Conservation (phyloP, 2,329 filamentous ascomycete species). For the Diaporthe longicolla region DNA sequence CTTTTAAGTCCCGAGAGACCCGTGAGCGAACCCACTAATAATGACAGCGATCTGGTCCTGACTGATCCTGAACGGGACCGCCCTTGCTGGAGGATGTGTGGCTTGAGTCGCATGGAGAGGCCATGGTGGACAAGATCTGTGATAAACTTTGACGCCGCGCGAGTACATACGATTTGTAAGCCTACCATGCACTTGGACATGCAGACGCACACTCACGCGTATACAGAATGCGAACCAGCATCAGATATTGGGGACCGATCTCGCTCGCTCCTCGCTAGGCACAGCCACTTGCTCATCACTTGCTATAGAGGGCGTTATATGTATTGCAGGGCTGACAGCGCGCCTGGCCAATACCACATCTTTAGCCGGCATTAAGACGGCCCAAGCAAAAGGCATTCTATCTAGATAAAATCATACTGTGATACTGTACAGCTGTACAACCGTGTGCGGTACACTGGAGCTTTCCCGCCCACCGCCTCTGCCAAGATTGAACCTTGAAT, state of each 20-base stretch:
- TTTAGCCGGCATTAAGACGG: conserved; percentile 12
- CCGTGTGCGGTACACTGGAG: conserved; percentile 8
- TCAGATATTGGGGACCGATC: neutral
- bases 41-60: conserved; percentile 6
- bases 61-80: conserved; percentile 20
- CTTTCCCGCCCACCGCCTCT: conserved; percentile 32
- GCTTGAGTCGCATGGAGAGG: neutral
- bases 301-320: neutral
- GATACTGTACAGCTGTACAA: neutral
- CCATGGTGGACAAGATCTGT: conserved; percentile 6
- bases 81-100: conserved; percentile 2
- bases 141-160: neutral
- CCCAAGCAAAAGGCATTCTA: neutral
- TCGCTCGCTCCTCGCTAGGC: conserved; percentile 9
- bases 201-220: neutral
- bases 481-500: conserved; percentile 18
- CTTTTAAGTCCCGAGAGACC: conserved; percentile 33
- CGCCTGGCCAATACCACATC: neutral
- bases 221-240: neutral
- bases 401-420: no score
- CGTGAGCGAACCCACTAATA: conserved; percentile 22
- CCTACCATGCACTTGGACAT: neutral
- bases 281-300: conserved; percentile 1
- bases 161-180: neutral
- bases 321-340: neutral